These are phyloP conservation scores for Leccinum subtestaceum DNA, from an alignment of 768 basidiomycete species.

Conservation along the genomic window DNA sequence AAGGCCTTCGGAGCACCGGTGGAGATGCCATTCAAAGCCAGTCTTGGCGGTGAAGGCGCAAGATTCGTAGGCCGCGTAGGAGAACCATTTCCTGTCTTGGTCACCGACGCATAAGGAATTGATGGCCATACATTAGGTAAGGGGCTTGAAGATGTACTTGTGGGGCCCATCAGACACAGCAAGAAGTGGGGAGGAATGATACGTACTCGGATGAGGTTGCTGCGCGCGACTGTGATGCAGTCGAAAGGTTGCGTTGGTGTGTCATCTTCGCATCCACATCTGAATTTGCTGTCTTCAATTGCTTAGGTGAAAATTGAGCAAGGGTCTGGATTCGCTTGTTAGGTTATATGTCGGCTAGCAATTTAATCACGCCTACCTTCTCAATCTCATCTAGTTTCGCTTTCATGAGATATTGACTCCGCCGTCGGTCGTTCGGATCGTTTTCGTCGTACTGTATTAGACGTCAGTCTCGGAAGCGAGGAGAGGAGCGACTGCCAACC, in stretches of 20 bases:
- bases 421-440: conserved; percentile 71
- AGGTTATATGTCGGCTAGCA: conserved; percentile 2
- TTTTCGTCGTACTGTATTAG: conserved; percentile 56
- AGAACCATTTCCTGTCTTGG: conserved; percentile 17
- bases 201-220: conserved; percentile 22
- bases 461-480: conserved; percentile 14
- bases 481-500: conserved; percentile 25
- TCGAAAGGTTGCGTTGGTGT: conserved; percentile 19
- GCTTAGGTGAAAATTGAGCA: conserved; percentile 63
- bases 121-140: conserved; percentile 40
- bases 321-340: conserved; percentile 44
- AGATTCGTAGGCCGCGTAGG: conserved; percentile 22
- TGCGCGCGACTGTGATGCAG: conserved; percentile 11
- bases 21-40: conserved; percentile 69
- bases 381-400: conserved; percentile 80
- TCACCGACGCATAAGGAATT: conserved; percentile 41
- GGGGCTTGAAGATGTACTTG: conserved; percentile 11
- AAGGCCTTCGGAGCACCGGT: conserved; percentile 56
- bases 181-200: conserved; percentile 5
- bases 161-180: conserved; percentile 8
- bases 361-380: conserved; percentile 41
- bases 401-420: conserved; percentile 72
- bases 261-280: conserved; percentile 23
- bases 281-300: conserved; percentile 21
- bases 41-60: conserved; percentile 55